Conservation (phyloP, 148 eudicot species). For the Selenicereus undatus region DNA sequence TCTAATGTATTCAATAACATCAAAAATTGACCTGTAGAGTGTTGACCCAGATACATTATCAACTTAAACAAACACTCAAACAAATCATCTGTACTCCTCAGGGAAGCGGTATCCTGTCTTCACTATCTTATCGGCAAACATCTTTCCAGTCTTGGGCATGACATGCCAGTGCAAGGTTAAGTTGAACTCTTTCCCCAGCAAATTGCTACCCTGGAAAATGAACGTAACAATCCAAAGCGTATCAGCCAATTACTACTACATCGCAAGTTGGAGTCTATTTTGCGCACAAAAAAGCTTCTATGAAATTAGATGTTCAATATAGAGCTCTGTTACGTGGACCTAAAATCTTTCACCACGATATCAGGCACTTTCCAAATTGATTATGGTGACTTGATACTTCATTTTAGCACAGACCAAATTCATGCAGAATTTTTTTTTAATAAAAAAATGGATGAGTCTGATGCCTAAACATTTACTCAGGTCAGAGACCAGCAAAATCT, state of each 20-base stretch:
- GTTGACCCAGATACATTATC: slow-evolving; percentile 3
- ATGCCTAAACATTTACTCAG: neutral
- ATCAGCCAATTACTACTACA: neutral
- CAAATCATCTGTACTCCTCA: slow-evolving; percentile 48
- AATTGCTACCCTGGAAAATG: slow-evolving; percentile 63
- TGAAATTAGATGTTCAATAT: neutral
- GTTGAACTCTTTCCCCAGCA: slow-evolving; percentile 74
- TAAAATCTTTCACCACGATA: neutral
- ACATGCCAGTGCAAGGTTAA: slow-evolving; percentile 95
- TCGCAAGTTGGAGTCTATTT: neutral
- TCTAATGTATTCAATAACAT: neutral
- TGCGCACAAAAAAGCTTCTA: neutral
- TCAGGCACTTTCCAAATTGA: neutral
- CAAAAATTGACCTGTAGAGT: neutral
- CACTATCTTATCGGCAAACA: slow-evolving; percentile 75
- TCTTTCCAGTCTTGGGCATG: slow-evolving; percentile 99
- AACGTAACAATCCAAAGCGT: neutral
- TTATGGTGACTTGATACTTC: neutral
- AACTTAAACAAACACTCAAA: neutral
- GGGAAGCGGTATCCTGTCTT: slow-evolving; percentile 77
- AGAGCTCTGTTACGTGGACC: neutral
- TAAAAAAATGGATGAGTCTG: neutral
- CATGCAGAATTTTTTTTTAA: neutral
- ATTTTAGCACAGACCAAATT: neutral
- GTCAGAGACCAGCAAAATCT: neutral